Percentiles rank a stretch among this genome's conserved stretches.
phyloP scores from a whole-genome alignment of 768 basidiomycete species.

The Termitomyces sp. region DNA sequence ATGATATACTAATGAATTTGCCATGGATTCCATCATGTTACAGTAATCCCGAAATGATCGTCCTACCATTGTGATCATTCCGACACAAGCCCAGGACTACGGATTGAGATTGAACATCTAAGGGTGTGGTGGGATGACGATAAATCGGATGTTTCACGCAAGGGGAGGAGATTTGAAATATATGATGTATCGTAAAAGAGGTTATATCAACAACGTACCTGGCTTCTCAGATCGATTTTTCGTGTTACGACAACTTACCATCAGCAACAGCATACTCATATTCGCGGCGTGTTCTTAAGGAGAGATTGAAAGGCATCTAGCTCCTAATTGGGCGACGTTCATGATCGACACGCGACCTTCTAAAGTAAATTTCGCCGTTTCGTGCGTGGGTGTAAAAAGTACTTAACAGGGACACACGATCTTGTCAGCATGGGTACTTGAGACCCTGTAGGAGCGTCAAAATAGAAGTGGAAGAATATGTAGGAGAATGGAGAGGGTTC shows the following conservation, averaged over 20 bases:
- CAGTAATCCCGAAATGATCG: conserved; percentile 98
- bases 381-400: conserved; percentile 86
- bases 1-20: conserved; percentile 30
- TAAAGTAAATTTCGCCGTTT: conserved; percentile 56
- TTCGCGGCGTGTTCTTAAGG: conserved; percentile 47
- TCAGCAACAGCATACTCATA: conserved; percentile 63
- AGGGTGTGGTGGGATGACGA: conserved; percentile 79
- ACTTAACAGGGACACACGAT: conserved; percentile 91
- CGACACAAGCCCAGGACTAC: conserved; percentile 75
- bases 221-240: conserved; percentile 70
- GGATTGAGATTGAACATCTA: conserved; percentile 65
- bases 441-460: conserved; percentile 22
- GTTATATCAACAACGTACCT: conserved; percentile 36
- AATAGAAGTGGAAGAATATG: conserved; percentile 38
- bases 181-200: no score
- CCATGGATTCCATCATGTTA: conserved; percentile 98
- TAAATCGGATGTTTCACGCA: conserved; percentile 74
- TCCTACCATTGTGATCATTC: conserved; percentile 96
- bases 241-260: conserved; percentile 79
- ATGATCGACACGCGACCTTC: conserved; percentile 59
- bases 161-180: neutral
- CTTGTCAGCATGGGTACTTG: conserved; percentile 24
- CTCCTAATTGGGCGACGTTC: conserved; percentile 92
- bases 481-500: conserved; percentile 42
- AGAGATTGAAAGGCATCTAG: conserved; percentile 65